These are phyloP conservation scores for Boletus vermiculosoides DNA, from an alignment of 768 basidiomycete species.

Conservation along the genomic window DNA sequence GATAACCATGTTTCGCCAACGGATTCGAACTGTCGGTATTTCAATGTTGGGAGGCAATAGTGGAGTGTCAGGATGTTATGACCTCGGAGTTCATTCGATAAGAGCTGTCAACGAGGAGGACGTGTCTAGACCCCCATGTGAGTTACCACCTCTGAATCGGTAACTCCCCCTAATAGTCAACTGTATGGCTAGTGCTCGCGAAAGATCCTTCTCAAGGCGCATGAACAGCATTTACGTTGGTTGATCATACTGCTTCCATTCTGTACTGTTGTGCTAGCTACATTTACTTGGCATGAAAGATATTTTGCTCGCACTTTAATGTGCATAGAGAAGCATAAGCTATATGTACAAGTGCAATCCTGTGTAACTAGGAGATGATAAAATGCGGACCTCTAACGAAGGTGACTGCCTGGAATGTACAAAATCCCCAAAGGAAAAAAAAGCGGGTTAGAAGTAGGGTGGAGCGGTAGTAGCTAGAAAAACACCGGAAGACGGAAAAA, in stretches of 20 bases:
- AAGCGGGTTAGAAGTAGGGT: constrained; percentile 9
- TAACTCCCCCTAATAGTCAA: not conserved
- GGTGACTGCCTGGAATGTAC: constrained; percentile 7
- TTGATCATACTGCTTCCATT: not conserved
- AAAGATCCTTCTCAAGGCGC: constrained; percentile 25
- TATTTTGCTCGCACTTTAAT: constrained; percentile 2
- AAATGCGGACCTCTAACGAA: constrained; percentile 4
- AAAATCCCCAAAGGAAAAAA: constrained; percentile 9
- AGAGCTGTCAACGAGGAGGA: constrained; percentile 80
- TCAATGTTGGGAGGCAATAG: constrained; percentile 86
- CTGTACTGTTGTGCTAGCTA: not conserved
- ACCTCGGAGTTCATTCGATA: constrained; percentile 80
- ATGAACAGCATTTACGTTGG: constrained; percentile 12
- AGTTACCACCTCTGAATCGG: constrained; percentile 9
- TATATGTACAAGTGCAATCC: constrained; percentile 27
- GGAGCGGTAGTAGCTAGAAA: constrained; percentile 5
- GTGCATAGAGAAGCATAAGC: constrained; percentile 14
- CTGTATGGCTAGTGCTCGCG: constrained; percentile 19
- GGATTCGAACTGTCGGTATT: constrained; percentile 79
- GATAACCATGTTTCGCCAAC: constrained; percentile 72
- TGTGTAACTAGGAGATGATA: constrained; percentile 8
- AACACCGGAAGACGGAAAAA: constrained; percentile 1
- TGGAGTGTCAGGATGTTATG: constrained; percentile 70
- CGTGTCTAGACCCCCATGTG: constrained; percentile 34
- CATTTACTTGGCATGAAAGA: constrained; percentile 2